Base-by-base conservation (phyloP, 257 asterid genomes). In the Gentiana macrophylla region DNA sequence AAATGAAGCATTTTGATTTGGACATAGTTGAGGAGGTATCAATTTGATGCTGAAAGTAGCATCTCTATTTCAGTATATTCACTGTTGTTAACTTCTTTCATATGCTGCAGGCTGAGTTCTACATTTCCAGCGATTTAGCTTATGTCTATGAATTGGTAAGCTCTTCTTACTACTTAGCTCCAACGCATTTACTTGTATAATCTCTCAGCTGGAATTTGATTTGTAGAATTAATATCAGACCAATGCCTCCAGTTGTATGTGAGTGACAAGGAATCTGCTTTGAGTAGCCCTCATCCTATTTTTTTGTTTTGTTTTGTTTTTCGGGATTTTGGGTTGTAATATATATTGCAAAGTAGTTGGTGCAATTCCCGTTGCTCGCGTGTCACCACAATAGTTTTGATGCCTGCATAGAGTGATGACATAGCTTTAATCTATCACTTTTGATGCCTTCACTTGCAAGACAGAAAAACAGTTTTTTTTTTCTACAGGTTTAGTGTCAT, bases 71-170 rank as follows among this genome's bases (percentile, higher is more conserved):
- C 34, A 34, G 37, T 35, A 51, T 57, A 47, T 58, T 32, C 5
- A 32, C 45, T 37, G 7, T 37, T 52, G 35, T 44, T 65, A 43
- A 62, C 8, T 65, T 56, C 35, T 61, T 45, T 12, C 63, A 53
- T 50, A 51, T 62, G 37, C 63, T 69, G 73, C 93, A 91, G 98
- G 98, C 86, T 57, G 76, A 67, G 59, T 67, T 70, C 70, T 79
- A 68, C 74, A 77, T 87, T 67, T 81, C 97, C 56, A 52, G 79
- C 3, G 97, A 84, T 68, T 69, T 91, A 74, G 93, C 89, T 57
- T 91, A 79, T 56, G 80, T 87, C 44, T 91, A 82, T 70, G 94
- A 91, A 69, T 78, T 91, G 97, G 98, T 91, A 49, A 65, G 78
- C 47, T 56, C 44, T 32, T 32, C 24, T 35, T 41, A 41, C 4